Percentiles rank a stretch among this genome's conserved stretches.
These are phyloP conservation scores for Hypericum perforatum DNA, from an alignment of 345 rosid genomes.

Conservation along the genomic window DNA sequence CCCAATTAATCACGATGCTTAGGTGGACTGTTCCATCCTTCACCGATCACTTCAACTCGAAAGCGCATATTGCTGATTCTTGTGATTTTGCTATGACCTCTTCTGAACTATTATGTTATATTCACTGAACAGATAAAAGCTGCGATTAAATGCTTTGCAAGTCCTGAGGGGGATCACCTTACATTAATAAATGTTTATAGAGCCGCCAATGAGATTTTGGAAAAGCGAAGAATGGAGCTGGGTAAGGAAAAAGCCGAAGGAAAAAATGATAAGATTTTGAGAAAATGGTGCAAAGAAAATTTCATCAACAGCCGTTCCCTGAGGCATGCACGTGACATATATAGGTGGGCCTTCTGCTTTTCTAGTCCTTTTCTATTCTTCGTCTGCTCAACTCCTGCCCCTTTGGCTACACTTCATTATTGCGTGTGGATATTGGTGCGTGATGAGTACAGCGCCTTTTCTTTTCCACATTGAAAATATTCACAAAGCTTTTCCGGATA, in stretches of 20 bases:
- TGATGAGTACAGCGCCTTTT: too few species aligned
- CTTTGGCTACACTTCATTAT: background rate
- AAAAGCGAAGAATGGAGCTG: constrained; percentile 36
- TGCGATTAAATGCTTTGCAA: constrained; percentile 67
- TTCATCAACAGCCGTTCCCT: constrained; percentile 65
- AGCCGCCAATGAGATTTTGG: constrained; percentile 54
- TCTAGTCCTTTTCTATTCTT: background rate
- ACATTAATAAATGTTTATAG: constrained; percentile 76
- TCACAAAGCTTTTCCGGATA: too few species aligned
- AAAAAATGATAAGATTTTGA: constrained; percentile 37
- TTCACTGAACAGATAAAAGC: constrained; percentile 50
- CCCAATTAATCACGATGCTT: too few species aligned
- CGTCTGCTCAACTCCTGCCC: background rate
- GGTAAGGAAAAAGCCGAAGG: constrained; percentile 26
- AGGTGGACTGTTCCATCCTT: too few species aligned
- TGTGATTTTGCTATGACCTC: too few species aligned
- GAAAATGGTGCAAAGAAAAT: constrained; percentile 89
- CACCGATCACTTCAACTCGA: too few species aligned
- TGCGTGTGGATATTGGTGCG: too few species aligned
- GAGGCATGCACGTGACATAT: constrained; percentile 73
- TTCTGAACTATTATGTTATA: background rate
- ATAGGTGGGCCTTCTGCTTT: constrained; percentile 33
- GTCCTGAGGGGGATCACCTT: constrained; percentile 83
- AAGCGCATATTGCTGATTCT: too few species aligned
- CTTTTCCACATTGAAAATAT: too few species aligned